Base-by-base conservation (phyloP, 108 stramenopile genomes). In the Skeletonema potamos region DNA sequence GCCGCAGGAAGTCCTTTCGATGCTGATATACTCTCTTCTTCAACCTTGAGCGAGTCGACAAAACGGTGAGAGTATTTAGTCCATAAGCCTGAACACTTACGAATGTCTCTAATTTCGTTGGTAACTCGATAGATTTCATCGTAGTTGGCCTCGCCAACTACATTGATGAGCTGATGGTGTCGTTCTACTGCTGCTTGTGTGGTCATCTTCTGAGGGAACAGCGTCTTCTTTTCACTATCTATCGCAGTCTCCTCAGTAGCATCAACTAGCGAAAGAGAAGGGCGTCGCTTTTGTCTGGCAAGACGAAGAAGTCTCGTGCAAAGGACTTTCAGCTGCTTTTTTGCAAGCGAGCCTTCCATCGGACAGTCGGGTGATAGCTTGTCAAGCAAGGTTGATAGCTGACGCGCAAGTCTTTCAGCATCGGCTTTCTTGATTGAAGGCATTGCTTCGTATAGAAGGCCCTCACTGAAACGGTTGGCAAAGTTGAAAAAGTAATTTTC, bases 121-220 rank as follows among this genome's bases (percentile, higher is more conserved):
- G 54, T 27, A 11, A 59, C 26, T 1, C 12, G 10, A 11, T 64
- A 2, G 39, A 74, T 44, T 22, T 66, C 64, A 12, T 74, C 57
- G 29, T 74, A 74, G 24, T 65, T 74, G 22, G 30, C 30, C 22
- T 74, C 73, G 32, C 73, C 73, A 41, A 74, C 22, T 2, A 46
- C 9, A 44, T 66, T 59, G 3, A 66, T 74, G 2, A 74, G 64
- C n/a, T 24, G 24, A n/a, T 60, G 64, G n/a, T 74, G 64, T 32
- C 44, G 54, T 20, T 27, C 28, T 64, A 54, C 62, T 54, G 56
- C 57, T 24, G 62, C 71, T 34, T 72, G 5, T 17, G 17, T 46
- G 44, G 17, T 46, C 18, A 46, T 46, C 6, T 20, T 46, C 44
- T 46, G 18, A 4, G n/a, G 44, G 18, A 46, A 46, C 12, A 20